phyloP scores from a whole-genome alignment of 495 filamentous ascomycete genomes.

The Penicillium verhagenii region DNA sequence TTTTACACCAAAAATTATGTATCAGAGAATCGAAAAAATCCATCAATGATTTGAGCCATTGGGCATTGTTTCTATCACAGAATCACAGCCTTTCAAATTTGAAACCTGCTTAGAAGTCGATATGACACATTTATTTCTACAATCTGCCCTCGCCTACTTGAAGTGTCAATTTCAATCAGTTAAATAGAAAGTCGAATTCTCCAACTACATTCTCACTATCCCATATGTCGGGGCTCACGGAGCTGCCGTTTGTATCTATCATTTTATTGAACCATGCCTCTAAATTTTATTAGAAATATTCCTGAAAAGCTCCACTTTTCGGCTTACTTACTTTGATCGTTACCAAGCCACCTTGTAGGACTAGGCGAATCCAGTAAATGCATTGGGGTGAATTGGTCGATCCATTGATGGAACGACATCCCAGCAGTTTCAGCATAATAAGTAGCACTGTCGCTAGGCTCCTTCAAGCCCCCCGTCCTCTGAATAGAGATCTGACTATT shows the following conservation, averaged over 20 bases:
- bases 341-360: conserved; percentile 1
- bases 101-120: neutral
- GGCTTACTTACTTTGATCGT: neutral
- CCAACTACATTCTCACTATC: conserved; percentile 10
- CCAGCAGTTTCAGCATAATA: neutral
- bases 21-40: neutral
- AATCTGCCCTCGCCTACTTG: neutral
- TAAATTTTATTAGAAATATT: conserved; percentile 11
- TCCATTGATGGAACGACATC: neutral
- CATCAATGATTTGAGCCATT: neutral
- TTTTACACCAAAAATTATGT: too few relatives aligned
- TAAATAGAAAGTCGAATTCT: conserved; percentile 16
- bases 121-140: neutral
- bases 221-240: conserved; percentile 9
- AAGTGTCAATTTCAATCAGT: neutral
- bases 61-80: neutral
- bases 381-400: neutral
- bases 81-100: neutral
- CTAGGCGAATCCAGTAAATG: neutral
- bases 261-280: conserved; percentile 17
- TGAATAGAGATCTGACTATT: neutral
- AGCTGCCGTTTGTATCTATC: conserved; percentile 16
- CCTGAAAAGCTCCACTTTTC: neutral
- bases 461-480: neutral
- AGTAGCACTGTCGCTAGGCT: neutral